Evolutionary conservation across 352 stramenopile species (phyloP).

Genomic region (Phytophthora foliorum): DNA sequence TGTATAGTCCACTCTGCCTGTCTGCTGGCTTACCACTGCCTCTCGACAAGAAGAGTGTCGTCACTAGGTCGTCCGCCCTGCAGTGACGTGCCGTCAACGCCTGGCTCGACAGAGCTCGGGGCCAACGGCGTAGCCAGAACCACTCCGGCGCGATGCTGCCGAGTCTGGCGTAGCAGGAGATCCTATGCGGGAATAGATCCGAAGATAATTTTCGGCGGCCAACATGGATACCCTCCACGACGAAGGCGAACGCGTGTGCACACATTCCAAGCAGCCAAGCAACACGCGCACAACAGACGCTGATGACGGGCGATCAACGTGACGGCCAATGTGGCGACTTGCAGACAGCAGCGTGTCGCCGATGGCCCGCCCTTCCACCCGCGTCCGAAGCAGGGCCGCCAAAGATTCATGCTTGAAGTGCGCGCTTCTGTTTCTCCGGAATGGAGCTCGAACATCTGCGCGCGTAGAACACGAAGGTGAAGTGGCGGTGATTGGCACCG

Average conservation of each 20-base stretch:
- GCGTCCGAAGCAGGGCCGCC: constrained; percentile 13
- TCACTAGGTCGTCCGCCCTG: constrained; percentile 20
- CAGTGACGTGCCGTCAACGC: constrained; percentile 27
- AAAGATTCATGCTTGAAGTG: constrained; percentile 37
- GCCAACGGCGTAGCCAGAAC: not conserved
- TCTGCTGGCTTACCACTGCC: constrained; percentile 29
- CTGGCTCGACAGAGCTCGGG: not conserved
- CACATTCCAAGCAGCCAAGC: constrained; percentile 12
- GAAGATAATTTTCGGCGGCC: constrained; percentile 18
- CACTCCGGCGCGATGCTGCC: constrained; percentile 10
- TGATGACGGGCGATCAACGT: constrained; percentile 4
- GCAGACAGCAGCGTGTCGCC: constrained; percentile 12
- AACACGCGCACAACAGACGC: not conserved
- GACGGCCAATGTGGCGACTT: constrained; percentile 17
- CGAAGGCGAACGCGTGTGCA: not conserved
- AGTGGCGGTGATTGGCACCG: constrained; percentile 20
- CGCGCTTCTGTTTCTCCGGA: constrained; percentile 19
- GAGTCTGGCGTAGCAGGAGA: constrained; percentile 8
- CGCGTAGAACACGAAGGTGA: constrained; percentile 32
- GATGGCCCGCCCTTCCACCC: constrained; percentile 5
- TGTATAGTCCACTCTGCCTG: constrained; percentile 34
- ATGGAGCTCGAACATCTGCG: constrained; percentile 22
- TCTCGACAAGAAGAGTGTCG: constrained; percentile 21
- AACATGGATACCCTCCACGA: not conserved
- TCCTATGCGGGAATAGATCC: constrained; percentile 3